Conservation (phyloP, 2,329 filamentous ascomycete species). For the Ophiostoma pallidulum region DNA sequence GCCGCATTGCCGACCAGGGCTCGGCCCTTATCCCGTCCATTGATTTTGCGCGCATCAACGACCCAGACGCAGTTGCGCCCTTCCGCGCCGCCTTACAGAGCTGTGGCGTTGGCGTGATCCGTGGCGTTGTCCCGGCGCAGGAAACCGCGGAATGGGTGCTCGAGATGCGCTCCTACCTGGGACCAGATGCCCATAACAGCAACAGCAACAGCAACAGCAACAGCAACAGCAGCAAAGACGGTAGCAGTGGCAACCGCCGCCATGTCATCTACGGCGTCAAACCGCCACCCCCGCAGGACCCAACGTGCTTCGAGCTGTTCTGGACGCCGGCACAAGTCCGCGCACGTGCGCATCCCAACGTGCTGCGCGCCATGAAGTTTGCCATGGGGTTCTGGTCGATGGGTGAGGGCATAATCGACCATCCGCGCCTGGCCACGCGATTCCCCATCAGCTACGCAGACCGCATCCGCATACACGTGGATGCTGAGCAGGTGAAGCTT, state of each 20-base stretch:
- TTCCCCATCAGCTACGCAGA: conserved; percentile 61
- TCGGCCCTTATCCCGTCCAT: conserved; percentile 47
- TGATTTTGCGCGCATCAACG: conserved; percentile 41
- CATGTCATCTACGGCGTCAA: conserved; percentile 31
- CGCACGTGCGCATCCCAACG: conserved; percentile 55
- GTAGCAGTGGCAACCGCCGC: too few species aligned
- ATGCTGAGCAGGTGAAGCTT: conserved; percentile 24
- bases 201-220: conserved; percentile 25
- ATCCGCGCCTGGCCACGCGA: conserved; percentile 49
- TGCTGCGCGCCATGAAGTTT: conserved; percentile 55
- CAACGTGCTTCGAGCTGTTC: conserved; percentile 64
- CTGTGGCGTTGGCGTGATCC: conserved; percentile 55
- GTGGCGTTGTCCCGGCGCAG: conserved; percentile 49
- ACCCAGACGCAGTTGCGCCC: conserved; percentile 37
- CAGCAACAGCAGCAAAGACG: conserved; percentile 31
- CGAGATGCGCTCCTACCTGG: conserved; percentile 50
- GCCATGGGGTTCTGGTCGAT: conserved; percentile 58
- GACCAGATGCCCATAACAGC: too few species aligned
- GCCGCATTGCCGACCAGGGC: conserved; percentile 30
- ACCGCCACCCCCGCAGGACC: conserved; percentile 50
- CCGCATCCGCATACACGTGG: conserved; percentile 56
- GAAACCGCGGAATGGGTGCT: conserved; percentile 50
- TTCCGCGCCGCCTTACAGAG: conserved; percentile 51
- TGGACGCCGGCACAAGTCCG: conserved; percentile 62
- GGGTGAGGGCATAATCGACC: conserved; percentile 27